Conservation (phyloP, 345 rosid genomes). For the Eucalyptus sp. region DNA sequence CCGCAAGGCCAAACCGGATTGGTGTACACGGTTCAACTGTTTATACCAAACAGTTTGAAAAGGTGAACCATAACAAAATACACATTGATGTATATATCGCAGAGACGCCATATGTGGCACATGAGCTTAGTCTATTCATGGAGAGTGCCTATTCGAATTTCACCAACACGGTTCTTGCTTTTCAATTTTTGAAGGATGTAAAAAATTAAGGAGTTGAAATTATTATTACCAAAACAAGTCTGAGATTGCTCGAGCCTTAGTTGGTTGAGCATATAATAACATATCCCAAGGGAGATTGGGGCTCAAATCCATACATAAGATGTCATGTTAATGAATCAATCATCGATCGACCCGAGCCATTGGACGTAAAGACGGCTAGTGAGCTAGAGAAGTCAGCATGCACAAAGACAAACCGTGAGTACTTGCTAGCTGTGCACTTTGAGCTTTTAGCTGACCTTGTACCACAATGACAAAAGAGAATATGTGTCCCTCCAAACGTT, state of each 20-base stretch:
- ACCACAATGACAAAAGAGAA: background rate
- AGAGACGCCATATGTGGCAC: background rate
- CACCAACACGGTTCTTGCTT: background rate
- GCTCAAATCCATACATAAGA: background rate
- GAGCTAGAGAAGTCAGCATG: background rate
- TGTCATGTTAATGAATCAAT: background rate
- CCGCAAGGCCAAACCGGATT: background rate
- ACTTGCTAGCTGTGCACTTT: background rate
- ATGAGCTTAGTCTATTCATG: background rate
- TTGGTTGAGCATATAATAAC: too few relatives aligned
- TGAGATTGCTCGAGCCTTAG: background rate
- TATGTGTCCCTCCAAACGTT: background rate
- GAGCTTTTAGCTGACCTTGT: background rate
- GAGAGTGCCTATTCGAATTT: background rate
- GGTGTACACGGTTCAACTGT: background rate
- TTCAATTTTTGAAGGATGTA: background rate
- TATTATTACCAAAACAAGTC: too few relatives aligned
- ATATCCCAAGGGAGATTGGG: background rate
- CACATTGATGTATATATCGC: background rate
- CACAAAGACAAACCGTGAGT: background rate
- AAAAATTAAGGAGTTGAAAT: background rate
- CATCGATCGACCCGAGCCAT: background rate
- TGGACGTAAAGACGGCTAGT: background rate
- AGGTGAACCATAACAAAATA: background rate
- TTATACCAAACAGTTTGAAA: background rate